A percentile compares a stretch with the other conserved stretches of the same genome.
These are phyloP conservation scores for Pseudopyrenochaeta lycopersici DNA, from an alignment of 2,329 filamentous ascomycete genomes.

Conservation along the genomic window DNA sequence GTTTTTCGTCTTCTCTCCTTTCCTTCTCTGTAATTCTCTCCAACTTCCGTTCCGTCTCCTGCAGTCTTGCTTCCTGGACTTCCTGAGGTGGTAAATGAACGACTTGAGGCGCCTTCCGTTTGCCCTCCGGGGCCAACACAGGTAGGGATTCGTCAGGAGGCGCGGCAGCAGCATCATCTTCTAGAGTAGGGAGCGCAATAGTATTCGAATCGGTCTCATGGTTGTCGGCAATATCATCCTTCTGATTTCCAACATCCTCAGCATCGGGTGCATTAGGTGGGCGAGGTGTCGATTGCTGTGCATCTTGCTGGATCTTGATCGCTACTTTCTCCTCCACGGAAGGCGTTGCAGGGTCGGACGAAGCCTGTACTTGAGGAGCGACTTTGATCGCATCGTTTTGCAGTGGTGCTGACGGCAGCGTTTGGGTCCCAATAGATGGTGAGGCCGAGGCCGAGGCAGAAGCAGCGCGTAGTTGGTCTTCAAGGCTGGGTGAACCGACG, in stretches of 20 bases:
- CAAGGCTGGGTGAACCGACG: constrained; percentile 31
- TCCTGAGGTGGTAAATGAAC: constrained; percentile 61
- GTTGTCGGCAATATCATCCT: constrained; percentile 18
- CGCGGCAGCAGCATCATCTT: constrained; percentile 31
- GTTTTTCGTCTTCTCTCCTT: constrained; percentile 50
- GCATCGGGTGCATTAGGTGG: constrained; percentile 17
- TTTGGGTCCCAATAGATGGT: constrained; percentile 37
- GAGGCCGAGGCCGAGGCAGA: constrained; percentile 48
- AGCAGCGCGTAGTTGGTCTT: constrained; percentile 46
- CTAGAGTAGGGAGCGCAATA: constrained; percentile 39
- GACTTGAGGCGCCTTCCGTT: constrained; percentile 43
- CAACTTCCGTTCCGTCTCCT: constrained; percentile 52
- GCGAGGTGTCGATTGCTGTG: neutral
- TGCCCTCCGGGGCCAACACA: constrained; percentile 9
- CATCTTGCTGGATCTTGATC: constrained; percentile 8
- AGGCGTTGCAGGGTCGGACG: constrained; percentile 14
- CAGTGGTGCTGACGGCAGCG: constrained; percentile 24
- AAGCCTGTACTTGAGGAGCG: constrained; percentile 14
- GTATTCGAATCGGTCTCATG: constrained; percentile 33
- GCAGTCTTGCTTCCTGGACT: constrained; percentile 58
- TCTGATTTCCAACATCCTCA: constrained; percentile 14
- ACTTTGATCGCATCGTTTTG: constrained; percentile 21
- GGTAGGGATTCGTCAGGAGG: constrained; percentile 4
- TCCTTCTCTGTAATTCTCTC: constrained; percentile 48
- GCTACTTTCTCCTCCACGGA: constrained; percentile 24